A percentile compares a stretch with the other conserved stretches of the same genome.
These are phyloP conservation scores for Candida sanyiensis DNA, from an alignment of 805 yeast genomes.

Conservation along the genomic window DNA sequence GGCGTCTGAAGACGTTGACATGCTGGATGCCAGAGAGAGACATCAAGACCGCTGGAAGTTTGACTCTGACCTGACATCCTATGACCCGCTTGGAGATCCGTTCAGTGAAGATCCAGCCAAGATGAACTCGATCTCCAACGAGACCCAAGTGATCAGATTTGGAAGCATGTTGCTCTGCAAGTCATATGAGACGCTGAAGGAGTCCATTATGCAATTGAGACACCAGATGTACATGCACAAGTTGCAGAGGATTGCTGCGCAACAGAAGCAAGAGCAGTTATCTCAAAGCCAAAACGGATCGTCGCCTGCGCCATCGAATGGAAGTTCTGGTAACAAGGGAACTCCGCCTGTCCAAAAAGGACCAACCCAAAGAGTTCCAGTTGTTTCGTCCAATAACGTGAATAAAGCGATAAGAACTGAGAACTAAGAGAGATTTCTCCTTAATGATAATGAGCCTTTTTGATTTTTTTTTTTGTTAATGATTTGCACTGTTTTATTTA, in stretches of 20 bases:
- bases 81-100: slow-evolving; percentile 39
- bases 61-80: slow-evolving; percentile 45
- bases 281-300: neutral
- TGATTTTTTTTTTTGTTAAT: slow-evolving; percentile 3
- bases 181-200: slow-evolving; percentile 73
- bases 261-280: slow-evolving; percentile 22
- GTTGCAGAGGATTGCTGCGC: slow-evolving; percentile 24
- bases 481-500: neutral
- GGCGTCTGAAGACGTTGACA: slow-evolving; percentile 18
- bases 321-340: neutral
- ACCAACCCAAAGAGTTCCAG: slow-evolving; percentile 4
- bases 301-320: neutral
- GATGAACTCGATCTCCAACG: slow-evolving; percentile 75
- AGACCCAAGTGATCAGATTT: slow-evolving; percentile 84
- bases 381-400: slow-evolving; percentile 5
- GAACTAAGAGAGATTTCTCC: neutral
- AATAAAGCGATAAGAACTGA: slow-evolving; percentile 12
- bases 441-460: neutral
- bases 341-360: slow-evolving; percentile 5
- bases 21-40: slow-evolving; percentile 39
- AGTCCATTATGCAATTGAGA: slow-evolving; percentile 69
- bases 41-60: slow-evolving; percentile 61
- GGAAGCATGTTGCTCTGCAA: slow-evolving; percentile 88
- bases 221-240: slow-evolving; percentile 38
- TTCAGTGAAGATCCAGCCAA: slow-evolving; percentile 75